phyloP scores from a whole-genome alignment of 2,329 filamentous ascomycete genomes.

The Tolypocladium album region DNA sequence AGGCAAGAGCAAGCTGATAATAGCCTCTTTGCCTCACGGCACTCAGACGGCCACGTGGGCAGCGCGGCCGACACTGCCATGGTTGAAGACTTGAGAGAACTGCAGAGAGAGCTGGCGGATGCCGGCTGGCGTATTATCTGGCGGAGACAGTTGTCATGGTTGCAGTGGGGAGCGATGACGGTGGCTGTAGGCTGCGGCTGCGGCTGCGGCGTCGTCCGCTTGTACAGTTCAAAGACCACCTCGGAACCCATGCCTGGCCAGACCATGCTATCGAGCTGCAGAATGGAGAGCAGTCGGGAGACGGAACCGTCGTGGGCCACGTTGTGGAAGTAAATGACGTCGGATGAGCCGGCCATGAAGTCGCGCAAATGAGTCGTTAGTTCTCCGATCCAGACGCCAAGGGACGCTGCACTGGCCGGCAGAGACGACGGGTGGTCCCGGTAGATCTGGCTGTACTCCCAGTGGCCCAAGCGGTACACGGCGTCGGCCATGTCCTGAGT shows the following conservation, averaged over 20 bases:
- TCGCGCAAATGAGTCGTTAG: conserved; percentile 54
- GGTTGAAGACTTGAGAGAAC: neutral
- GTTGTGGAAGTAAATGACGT: conserved; percentile 56
- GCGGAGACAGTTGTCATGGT: conserved; percentile 18
- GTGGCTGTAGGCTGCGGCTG: conserved; percentile 8
- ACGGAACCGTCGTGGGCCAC: conserved; percentile 72
- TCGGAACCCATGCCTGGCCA: conserved; percentile 80
- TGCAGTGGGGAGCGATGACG: conserved; percentile 10
- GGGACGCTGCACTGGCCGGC: conserved; percentile 46
- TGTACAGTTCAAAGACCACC: conserved; percentile 66
- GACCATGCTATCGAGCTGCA: conserved; percentile 67
- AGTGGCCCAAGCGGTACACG: conserved; percentile 68
- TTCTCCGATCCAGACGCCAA: conserved; percentile 67
- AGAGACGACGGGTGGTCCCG: conserved; percentile 55
- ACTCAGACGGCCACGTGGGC: conserved; percentile 11
- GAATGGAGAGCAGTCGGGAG: conserved; percentile 53
- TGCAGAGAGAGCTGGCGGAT: conserved; percentile 13
- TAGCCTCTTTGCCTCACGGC: conserved; percentile 10
- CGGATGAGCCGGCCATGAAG: conserved; percentile 28
- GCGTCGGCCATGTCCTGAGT: conserved; percentile 50
- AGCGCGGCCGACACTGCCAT: neutral
- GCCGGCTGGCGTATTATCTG: conserved; percentile 14
- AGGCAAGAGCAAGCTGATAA: conserved; percentile 18
- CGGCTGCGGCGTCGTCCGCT: conserved; percentile 13
- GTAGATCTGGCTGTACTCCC: conserved; percentile 72